Base-by-base conservation (phyloP, 179 eudicot species). In the Silene noctiflora region DNA sequence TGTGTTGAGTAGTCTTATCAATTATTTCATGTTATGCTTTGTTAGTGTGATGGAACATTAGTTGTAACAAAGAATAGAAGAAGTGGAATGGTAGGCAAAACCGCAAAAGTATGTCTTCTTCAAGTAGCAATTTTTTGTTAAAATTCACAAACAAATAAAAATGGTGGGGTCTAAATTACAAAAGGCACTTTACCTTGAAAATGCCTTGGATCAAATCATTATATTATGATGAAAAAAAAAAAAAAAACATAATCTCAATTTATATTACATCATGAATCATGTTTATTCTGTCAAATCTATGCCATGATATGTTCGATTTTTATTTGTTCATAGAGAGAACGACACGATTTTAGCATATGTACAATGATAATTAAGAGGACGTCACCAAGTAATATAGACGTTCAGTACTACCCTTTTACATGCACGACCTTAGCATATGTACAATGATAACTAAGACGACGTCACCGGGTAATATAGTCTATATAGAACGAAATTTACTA, bases 171-270 rank as follows among this genome's bases (percentile, higher is more conserved):
- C 58, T 67, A 4, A 72, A 58, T 16, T 55, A 25, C 20, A 64
- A 73, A 78, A 78, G 77, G 1, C 72, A 78, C 81, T 78, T 78
- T 77, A 24, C 13, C 11, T 51, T 75, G 71, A 64, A 19, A 70
- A 69, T 39, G 63, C 22, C 75, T 17, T 71, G 11, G 31, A 51
- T 51, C 33, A 21, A 21, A 25, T 53, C 19, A 3, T 24, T 6
- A 13, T 21, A 22, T 2, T 10, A 25, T 63, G 67, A n/a, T n/a
- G n/a, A n/a, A n/a, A n/a, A n/a, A n/a, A n/a, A n/a, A 25, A 14
- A 22, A 63, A 24, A 21, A 63, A 25, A 5, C 17, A 63, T 24
- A 63, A 22, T 63, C 24, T 27, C 35, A 63, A 22, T 63, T 8
- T 12, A 71, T 53, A 12, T 1, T 22, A 67, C 55, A 51, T 67